Evolutionary conservation across 129 eudicot species (phyloP), one percentile per base, ranked within the genome.

Genomic region (Lactuca saligna): DNA sequence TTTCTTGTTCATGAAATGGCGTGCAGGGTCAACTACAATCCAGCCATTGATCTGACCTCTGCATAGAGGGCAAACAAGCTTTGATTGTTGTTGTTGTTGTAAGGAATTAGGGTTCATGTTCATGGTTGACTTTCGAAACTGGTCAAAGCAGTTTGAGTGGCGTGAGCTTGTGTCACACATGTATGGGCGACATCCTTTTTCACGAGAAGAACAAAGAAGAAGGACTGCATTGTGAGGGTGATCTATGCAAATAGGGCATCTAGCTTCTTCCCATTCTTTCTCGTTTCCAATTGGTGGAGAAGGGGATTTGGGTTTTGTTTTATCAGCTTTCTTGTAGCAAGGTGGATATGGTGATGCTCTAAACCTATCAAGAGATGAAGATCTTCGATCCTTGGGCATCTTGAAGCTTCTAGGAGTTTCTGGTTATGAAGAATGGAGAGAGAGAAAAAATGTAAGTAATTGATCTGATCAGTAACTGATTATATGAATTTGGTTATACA

Each of bases 111-210:
- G 16, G 25, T 41, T 77, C 34, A 62, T 17, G 49, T 41, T 77
- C 34, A 62, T 17, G 49, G 80, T 8, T 61, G 79, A 82, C 60
- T 82, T 82, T 35, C 75, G 71, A 51, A 84, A 87, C 70, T 82
- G 91, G 41, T 84, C 86, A 53, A 88, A 74, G 64, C 95, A 88
- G 34, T 88, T 85, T 5, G 95, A 88, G 72, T 80, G 95, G 13
- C 83, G 86, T 57, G 76, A 66, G 74, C 88, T 88, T 44, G 95
- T 88, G 81, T 80, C 86, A 44, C 95, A 88, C 77, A 88, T 78
- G 70, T 74, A 88, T 4, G 95, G 95, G 13, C 82, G 95, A 17
- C 95, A 88, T n/a, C 95, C 95, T 71, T 84, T 87, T 2, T 77
- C 81, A 41, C 37, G 75, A 32, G 95, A 88, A 5, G 88, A 78